Evolutionary conservation across 306 rosid species (phyloP).

Genomic region (Hippophae gyantsensis): DNA sequence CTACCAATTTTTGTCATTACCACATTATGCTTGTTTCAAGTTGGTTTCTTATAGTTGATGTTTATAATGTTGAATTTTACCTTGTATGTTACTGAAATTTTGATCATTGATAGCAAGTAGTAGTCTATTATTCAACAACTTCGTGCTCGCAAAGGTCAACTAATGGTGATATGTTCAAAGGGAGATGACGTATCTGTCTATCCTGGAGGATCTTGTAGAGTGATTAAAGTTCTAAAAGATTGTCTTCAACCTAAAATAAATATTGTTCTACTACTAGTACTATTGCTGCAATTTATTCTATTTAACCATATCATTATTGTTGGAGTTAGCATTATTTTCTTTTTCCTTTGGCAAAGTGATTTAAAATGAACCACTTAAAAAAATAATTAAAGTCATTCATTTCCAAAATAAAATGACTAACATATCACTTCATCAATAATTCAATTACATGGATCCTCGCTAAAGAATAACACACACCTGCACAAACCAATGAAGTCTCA

Average conservation of each 20-base stretch:
- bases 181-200: slow-evolving; percentile 70
- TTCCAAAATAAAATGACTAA: no score
- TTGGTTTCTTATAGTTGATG: slow-evolving; percentile 21
- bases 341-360: no score
- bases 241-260: slow-evolving; percentile 96
- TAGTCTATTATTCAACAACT: slow-evolving; percentile 98
- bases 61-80: slow-evolving; percentile 11
- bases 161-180: slow-evolving; percentile 77
- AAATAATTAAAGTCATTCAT: no score
- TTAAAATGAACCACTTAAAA: no score
- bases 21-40: slow-evolving; percentile 95
- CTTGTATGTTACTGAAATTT: slow-evolving; percentile 22
- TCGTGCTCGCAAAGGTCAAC: slow-evolving; percentile 92
- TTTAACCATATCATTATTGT: background rate
- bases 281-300: slow-evolving; percentile 1
- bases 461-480: no score
- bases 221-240: slow-evolving; percentile 86
- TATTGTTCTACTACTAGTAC: slow-evolving; percentile 79
- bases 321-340: background rate
- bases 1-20: slow-evolving; percentile 52
- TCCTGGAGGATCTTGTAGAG: slow-evolving; percentile 60
- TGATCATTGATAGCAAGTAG: slow-evolving; percentile 69
- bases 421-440: no score
- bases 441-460: no score
- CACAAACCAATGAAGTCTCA: no score